Conservation (phyloP, 2,329 filamentous ascomycete genomes). For the Ramularia endophylla region DNA sequence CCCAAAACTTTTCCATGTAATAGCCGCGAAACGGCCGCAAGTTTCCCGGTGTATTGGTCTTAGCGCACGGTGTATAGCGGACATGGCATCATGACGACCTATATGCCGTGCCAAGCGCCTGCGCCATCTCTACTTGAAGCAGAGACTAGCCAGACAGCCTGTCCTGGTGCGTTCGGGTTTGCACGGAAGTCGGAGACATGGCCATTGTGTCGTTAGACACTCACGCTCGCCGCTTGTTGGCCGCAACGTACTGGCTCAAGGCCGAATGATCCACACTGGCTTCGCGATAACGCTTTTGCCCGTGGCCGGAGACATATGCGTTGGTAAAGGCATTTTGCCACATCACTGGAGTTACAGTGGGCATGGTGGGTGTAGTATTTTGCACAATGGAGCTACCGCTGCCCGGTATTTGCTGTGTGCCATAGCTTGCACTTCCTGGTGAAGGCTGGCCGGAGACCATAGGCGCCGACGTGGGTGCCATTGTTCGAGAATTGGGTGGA, state of each 20-base stretch:
- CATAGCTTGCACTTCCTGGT: slow-evolving; percentile 20
- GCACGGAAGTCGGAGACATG: too few relatives aligned
- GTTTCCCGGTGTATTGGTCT: too few relatives aligned
- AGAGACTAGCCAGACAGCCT: too few relatives aligned
- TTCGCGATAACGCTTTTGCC: slow-evolving; percentile 43
- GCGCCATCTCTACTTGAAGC: too few relatives aligned
- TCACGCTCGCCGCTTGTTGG: slow-evolving; percentile 18
- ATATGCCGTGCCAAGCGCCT: too few relatives aligned
- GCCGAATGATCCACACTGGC: slow-evolving; percentile 29
- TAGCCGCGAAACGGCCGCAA: too few relatives aligned
- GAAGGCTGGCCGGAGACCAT: slow-evolving; percentile 34
- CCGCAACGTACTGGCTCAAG: slow-evolving; percentile 12
- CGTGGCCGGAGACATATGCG: slow-evolving; percentile 31
- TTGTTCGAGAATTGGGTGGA: slow-evolving; percentile 30
- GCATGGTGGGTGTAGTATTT: slow-evolving; percentile 18
- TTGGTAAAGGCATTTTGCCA: slow-evolving; percentile 45
- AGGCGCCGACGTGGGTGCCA: slow-evolving; percentile 19
- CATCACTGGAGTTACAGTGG: slow-evolving; percentile 44
- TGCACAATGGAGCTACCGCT: slow-evolving; percentile 13
- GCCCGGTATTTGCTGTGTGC: slow-evolving; percentile 17
- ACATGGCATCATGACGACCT: too few relatives aligned
- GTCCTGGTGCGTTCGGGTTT: too few relatives aligned
- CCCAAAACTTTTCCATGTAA: too few relatives aligned
- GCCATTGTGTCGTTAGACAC: neutral
- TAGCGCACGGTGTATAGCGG: too few relatives aligned